A percentile compares a stretch with the other conserved stretches of the same genome.
phyloP scores from a whole-genome alignment of 495 filamentous ascomycete species.

The Xylaria cubensis region DNA sequence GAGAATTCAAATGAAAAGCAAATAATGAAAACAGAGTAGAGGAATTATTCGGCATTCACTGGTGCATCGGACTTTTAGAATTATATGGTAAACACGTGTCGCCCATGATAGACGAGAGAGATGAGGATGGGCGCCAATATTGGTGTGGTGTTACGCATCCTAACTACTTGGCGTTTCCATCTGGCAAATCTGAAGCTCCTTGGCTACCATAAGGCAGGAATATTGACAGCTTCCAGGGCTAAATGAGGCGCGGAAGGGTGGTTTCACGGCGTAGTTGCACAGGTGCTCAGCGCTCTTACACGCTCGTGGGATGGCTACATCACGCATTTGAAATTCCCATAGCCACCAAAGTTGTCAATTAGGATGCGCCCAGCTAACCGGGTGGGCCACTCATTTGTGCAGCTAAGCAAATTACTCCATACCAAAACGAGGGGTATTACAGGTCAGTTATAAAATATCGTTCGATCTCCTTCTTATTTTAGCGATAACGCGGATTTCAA shows the following conservation, averaged over 20 bases:
- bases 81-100: conserved; percentile 18
- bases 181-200: conserved; percentile 16
- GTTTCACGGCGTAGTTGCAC: conserved; percentile 9
- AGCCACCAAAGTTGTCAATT: not conserved
- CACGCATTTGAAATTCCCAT: not conserved
- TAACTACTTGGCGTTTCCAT: conserved; percentile 15
- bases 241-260: conserved; percentile 5
- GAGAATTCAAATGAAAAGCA: not conserved
- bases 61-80: not conserved
- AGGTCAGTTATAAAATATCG: conserved; percentile 3
- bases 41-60: conserved; percentile 8
- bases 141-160: not conserved
- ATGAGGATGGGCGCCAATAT: conserved; percentile 11
- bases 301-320: not conserved
- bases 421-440: not conserved
- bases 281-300: not conserved
- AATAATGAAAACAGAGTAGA: not conserved
- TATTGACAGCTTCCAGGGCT: not conserved
- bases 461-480: conserved; percentile 8
- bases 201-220: conserved; percentile 19
- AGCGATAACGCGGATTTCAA: not conserved
- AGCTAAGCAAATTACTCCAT: not conserved
- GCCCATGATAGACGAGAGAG: not conserved
- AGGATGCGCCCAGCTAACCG: not conserved
- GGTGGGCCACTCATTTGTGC: not conserved